A percentile compares a stretch with the other conserved stretches of the same genome.
Evolutionary conservation across 768 basidiomycete species (phyloP).

Genomic region (Lactarius evosmus): DNA sequence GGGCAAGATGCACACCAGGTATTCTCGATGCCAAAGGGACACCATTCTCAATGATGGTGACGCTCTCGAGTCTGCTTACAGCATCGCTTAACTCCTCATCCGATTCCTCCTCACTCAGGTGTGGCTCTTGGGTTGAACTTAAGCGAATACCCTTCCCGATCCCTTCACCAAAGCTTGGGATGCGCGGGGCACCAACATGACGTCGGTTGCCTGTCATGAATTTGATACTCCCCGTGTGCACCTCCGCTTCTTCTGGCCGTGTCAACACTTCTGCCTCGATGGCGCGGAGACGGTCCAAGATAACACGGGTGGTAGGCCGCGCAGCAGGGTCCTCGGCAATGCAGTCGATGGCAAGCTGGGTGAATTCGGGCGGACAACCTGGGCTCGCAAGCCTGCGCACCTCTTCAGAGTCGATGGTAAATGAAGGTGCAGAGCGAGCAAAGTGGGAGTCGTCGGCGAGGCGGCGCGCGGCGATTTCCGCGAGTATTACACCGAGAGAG

Average conservation of each 20-base stretch:
- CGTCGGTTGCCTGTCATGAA: conserved; percentile 71
- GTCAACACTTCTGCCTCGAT: conserved; percentile 84
- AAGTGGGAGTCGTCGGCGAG: conserved; percentile 82
- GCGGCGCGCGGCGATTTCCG: conserved; percentile 80
- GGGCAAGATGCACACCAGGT: conserved; percentile 6
- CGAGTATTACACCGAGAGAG: conserved; percentile 89
- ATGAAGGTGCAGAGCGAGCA: conserved; percentile 74
- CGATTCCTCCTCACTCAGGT: conserved; percentile 51
- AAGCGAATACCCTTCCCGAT: conserved; percentile 56
- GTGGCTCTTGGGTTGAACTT: conserved; percentile 32
- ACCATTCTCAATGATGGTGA: conserved; percentile 46
- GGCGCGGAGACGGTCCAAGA: conserved; percentile 71
- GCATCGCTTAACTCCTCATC: conserved; percentile 69
- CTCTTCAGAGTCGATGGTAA: conserved; percentile 75
- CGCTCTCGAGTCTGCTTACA: conserved; percentile 49
- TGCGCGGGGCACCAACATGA: conserved; percentile 59
- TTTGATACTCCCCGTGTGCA: conserved; percentile 82
- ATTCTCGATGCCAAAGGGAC: conserved; percentile 14
- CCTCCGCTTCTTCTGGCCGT: conserved; percentile 61
- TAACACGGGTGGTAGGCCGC: conserved; percentile 73
- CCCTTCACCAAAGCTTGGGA: conserved; percentile 82
- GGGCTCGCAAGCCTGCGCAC: conserved; percentile 61
- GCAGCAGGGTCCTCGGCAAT: conserved; percentile 56
- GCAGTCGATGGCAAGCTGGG: conserved; percentile 78
- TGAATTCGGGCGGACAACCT: conserved; percentile 76